Evolutionary conservation across 2,329 filamentous ascomycete genomes (phyloP), one percentile per base, ranked within the genome.

Genomic region (Lasiodiplodia gonubiensis): DNA sequence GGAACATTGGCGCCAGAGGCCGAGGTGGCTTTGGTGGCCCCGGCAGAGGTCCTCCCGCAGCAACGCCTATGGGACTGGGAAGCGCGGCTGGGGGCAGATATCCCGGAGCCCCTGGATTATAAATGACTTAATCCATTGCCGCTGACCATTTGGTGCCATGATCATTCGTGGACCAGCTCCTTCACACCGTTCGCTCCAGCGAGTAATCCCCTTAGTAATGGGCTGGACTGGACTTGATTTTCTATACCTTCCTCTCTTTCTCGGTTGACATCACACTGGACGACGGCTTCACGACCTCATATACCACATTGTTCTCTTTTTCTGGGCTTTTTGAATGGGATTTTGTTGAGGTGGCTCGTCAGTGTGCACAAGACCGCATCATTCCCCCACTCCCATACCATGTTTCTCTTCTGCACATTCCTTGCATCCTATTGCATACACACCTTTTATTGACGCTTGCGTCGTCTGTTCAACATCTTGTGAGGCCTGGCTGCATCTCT

Each of bases 1-100:
- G 75, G 11, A 77, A 76, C 18, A 69, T 72, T 27, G 46, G 37
- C 23, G 25, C 37, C 7, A 46, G 39, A 49, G 53, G 51, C 21
- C 30, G 64, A 46, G 64, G 64, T 8, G 42, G 46, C 33, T 27
- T 57, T 16, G 30, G 54, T 8, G 64, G 54, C 16, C n/a, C 27
- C 7, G 46, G n/a, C 39, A 57, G 46, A 35, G 23, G 18, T 37
- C 54, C 64, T 12, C 30, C 54, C 2, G 54, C 53, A 14, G 64
- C 64, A n/a, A 59, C 64, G 18, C 57, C 57, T 37, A 30, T 64
- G 5, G 61, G 61, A 27, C 12, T 64, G 2, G 61, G 61, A 30
- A 37, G 48, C 8, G 49, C 61, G 10, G 48, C 48, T 8, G 61
- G 49, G 21, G 61, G 61, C 33, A 64, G 61, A 54, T 64, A 53